Evolutionary conservation across 352 stramenopile species (phyloP).

Genomic region (Aphanomyces euteiches): DNA sequence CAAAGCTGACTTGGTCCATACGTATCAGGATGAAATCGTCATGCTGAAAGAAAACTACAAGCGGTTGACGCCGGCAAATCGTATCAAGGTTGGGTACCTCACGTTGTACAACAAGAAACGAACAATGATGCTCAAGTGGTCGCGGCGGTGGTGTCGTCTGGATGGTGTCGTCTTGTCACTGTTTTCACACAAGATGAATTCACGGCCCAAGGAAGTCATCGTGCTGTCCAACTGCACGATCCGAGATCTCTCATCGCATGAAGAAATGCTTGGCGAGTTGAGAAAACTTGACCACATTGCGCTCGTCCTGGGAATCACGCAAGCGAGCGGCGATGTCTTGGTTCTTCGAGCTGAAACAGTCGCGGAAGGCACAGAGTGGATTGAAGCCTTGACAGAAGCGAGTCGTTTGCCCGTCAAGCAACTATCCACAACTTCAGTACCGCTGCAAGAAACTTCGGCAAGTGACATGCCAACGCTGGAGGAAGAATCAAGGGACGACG

Average conservation of each 20-base stretch:
- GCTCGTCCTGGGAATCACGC: slow-evolving; percentile 55
- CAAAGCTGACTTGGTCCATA: slow-evolving; percentile 74
- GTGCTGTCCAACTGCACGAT: slow-evolving; percentile 68
- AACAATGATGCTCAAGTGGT: slow-evolving; percentile 63
- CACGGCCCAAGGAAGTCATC: slow-evolving; percentile 66
- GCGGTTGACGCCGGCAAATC: slow-evolving; percentile 67
- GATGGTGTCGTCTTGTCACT: slow-evolving; percentile 75
- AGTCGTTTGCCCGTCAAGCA: slow-evolving; percentile 2
- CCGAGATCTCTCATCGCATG: slow-evolving; percentile 51
- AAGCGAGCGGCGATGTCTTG: slow-evolving; percentile 60
- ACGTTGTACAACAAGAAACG: slow-evolving; percentile 58
- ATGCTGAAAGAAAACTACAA: slow-evolving; percentile 82
- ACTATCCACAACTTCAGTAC: neutral
- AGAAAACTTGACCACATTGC: slow-evolving; percentile 42
- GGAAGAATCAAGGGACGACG: slow-evolving; percentile 15
- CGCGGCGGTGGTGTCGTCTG: slow-evolving; percentile 79
- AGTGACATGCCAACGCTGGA: slow-evolving; percentile 5
- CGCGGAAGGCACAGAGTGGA: slow-evolving; percentile 77
- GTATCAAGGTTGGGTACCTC: slow-evolving; percentile 76
- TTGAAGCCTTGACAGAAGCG: slow-evolving; percentile 42
- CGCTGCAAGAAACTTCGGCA: slow-evolving; percentile 23
- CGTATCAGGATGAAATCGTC: slow-evolving; percentile 81
- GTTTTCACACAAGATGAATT: slow-evolving; percentile 74
- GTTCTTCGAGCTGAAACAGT: slow-evolving; percentile 71
- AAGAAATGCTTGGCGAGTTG: slow-evolving; percentile 54